A percentile compares a stretch with the other conserved stretches of the same genome.
Conservation (phyloP, 257 asterid genomes). For the Solanum bulbocastanum region DNA sequence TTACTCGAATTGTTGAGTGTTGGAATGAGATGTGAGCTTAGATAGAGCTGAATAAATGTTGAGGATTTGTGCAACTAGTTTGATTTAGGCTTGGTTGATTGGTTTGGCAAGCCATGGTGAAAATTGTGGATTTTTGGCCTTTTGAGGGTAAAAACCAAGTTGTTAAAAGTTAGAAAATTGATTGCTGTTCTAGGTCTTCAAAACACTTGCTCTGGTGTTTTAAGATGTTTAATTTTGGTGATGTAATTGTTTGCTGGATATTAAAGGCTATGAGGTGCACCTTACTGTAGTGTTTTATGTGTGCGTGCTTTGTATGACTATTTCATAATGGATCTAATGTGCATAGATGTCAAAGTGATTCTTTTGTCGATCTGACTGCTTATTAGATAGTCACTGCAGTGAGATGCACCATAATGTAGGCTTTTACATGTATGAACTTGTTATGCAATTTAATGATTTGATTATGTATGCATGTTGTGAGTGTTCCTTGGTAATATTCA, state of each 20-base stretch:
- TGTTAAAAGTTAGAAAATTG: background rate
- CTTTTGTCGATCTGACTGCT: background rate
- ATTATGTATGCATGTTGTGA: background rate
- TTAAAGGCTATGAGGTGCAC: background rate
- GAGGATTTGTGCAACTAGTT: background rate
- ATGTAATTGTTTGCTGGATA: background rate
- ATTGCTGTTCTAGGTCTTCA: background rate
- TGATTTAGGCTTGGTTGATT: background rate
- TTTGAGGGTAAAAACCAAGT: background rate
- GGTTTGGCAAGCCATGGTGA: background rate
- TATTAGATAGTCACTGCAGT: background rate
- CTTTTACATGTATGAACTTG: background rate
- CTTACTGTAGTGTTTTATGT: background rate
- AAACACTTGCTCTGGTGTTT: background rate
- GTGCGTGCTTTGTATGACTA: background rate
- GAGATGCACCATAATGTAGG: background rate
- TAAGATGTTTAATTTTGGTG: background rate
- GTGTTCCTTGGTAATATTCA: background rate
- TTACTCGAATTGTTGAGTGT: background rate
- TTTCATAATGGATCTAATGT: background rate
- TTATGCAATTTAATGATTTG: background rate
- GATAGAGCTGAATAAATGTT: background rate
- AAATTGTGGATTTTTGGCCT: background rate
- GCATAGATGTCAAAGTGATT: background rate
- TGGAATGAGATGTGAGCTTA: background rate